A percentile compares a stretch with the other conserved stretches of the same genome.
Evolutionary conservation across 2,329 filamentous ascomycete genomes (phyloP).

Genomic region (Fusarium sp.): DNA sequence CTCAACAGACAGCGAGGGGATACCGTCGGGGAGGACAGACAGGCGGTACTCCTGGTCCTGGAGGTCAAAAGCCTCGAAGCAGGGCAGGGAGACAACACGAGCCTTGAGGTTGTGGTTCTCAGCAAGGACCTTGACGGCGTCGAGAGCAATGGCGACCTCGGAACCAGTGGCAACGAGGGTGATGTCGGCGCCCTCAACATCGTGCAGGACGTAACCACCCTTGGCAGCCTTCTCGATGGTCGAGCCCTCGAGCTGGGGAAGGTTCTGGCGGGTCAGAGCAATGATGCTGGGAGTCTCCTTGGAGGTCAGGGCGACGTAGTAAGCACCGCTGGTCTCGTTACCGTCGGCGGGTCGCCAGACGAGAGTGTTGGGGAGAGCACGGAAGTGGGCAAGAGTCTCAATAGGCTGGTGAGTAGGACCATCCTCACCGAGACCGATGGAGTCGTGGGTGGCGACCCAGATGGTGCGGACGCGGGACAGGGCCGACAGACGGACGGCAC

Average conservation of each 20-base stretch:
- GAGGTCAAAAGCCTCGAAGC: slow-evolving; percentile 94
- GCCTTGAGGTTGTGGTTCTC: slow-evolving; percentile 87
- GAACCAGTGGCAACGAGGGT: slow-evolving; percentile 95
- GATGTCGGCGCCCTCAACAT: slow-evolving; percentile 82
- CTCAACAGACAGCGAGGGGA: slow-evolving; percentile 92
- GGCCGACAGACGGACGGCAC: slow-evolving; percentile 91
- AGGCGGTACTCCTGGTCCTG: slow-evolving; percentile 96
- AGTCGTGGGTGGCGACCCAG: slow-evolving; percentile 98
- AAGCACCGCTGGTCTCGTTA: slow-evolving; percentile 97
- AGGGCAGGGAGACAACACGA: slow-evolving; percentile 94
- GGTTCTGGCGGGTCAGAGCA: slow-evolving; percentile 95
- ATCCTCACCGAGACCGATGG: slow-evolving; percentile 98
- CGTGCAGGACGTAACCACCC: slow-evolving; percentile 91
- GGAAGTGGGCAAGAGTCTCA: slow-evolving; percentile 97
- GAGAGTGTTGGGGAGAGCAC: slow-evolving; percentile 98
- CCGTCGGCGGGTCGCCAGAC: slow-evolving; percentile 98
- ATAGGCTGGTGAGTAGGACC: slow-evolving; percentile 99
- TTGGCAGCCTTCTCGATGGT: slow-evolving; percentile 88
- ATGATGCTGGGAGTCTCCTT: slow-evolving; percentile 91
- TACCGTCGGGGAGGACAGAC: slow-evolving; percentile 89
- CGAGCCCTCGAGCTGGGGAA: slow-evolving; percentile 95
- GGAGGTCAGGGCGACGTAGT: slow-evolving; percentile 92
- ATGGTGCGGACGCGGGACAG: slow-evolving; percentile 90
- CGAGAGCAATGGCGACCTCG: slow-evolving; percentile 91
- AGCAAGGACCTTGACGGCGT: slow-evolving; percentile 88